Evolutionary conservation across 305 asterid species (phyloP).

Genomic region (Plantago rigida): DNA sequence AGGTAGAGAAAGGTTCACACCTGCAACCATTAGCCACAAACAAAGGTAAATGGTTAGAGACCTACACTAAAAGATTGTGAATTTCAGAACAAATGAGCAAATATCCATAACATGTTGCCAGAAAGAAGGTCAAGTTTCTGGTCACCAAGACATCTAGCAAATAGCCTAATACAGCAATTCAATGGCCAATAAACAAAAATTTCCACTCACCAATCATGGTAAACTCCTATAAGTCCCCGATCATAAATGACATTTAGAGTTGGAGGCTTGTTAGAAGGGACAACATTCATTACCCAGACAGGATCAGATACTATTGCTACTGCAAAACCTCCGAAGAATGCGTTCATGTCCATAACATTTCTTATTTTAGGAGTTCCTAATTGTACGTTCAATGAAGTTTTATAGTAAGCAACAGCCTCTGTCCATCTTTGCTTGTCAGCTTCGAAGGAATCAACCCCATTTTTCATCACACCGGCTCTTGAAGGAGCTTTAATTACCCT

Average conservation of each 20-base stretch:
- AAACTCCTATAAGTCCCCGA: conserved; percentile 85
- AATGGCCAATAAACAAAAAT: background rate
- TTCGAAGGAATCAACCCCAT: conserved; percentile 70
- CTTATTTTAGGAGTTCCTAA: conserved; percentile 75
- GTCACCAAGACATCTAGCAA: background rate
- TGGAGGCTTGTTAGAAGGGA: conserved; percentile 65
- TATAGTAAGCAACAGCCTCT: conserved; percentile 69
- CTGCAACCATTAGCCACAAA: conserved; percentile 37
- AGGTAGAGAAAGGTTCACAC: conserved; percentile 98
- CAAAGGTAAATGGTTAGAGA: conserved; percentile 4
- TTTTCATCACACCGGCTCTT: conserved; percentile 50
- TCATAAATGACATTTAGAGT: conserved; percentile 83
- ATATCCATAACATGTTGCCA: background rate
- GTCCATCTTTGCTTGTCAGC: conserved; percentile 79
- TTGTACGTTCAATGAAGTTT: conserved; percentile 56
- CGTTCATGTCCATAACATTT: conserved; percentile 97
- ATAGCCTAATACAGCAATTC: background rate
- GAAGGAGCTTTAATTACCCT: conserved; percentile 66
- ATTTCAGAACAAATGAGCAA: background rate
- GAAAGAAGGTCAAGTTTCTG: background rate
- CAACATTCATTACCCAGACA: conserved; percentile 98
- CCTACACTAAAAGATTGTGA: background rate
- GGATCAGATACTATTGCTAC: conserved; percentile 71
- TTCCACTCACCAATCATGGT: conserved; percentile 81
- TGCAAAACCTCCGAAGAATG: conserved; percentile 91